Evolutionary conservation across 805 yeast genomes (phyloP).

Genomic region (Blastobotrys peoriensis): DNA sequence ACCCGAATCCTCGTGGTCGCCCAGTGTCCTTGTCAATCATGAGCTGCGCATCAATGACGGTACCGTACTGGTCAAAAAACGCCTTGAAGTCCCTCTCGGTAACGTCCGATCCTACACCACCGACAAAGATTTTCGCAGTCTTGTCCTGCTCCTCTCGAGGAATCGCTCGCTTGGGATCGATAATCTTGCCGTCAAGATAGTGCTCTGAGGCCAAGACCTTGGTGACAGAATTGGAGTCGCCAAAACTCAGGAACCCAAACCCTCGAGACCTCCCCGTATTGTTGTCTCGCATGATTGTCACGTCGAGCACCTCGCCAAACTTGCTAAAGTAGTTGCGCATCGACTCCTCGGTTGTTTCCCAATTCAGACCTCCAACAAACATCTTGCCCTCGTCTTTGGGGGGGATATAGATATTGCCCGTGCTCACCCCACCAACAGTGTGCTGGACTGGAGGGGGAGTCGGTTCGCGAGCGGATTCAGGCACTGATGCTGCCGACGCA

Average conservation of each 20-base stretch:
- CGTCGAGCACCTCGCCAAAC: conserved; percentile 82
- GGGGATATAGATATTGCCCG: conserved; percentile 42
- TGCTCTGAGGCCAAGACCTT: conserved; percentile 82
- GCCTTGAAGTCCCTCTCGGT: conserved; percentile 84
- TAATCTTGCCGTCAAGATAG: conserved; percentile 87
- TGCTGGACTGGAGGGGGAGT: neutral
- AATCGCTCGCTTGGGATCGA: conserved; percentile 96
- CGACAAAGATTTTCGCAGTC: conserved; percentile 94
- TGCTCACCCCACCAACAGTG: conserved; percentile 21
- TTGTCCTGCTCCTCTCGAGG: conserved; percentile 96
- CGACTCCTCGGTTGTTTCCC: conserved; percentile 94
- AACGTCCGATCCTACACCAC: conserved; percentile 92
- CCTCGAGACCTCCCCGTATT: conserved; percentile 88
- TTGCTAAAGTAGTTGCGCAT: conserved; percentile 75
- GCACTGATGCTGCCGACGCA: conserved; percentile 5
- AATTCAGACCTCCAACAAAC: conserved; percentile 95
- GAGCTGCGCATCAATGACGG: conserved; percentile 89
- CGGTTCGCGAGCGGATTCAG: neutral
- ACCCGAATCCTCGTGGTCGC: conserved; percentile 94
- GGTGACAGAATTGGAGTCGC: conserved; percentile 74
- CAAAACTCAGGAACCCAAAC: conserved; percentile 88
- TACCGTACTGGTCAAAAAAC: conserved; percentile 82
- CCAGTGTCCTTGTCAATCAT: conserved; percentile 98
- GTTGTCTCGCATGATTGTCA: conserved; percentile 88
- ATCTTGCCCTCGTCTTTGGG: conserved; percentile 77